phyloP scores from a whole-genome alignment of 495 filamentous ascomycete genomes.

The Penicillium alfredii region DNA sequence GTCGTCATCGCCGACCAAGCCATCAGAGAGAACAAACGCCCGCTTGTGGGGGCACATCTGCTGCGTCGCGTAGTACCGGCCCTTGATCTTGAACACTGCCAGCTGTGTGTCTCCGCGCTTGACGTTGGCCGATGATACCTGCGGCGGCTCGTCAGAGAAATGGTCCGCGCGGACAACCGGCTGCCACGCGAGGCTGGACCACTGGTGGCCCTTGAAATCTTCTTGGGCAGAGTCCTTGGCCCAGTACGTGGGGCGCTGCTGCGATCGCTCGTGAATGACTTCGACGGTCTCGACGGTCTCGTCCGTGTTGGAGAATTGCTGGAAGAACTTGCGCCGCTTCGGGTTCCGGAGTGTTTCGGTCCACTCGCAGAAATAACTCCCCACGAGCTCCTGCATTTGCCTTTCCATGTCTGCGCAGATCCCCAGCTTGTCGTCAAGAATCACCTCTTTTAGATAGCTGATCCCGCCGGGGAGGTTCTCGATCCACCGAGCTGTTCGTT shows the following conservation, averaged over 20 bases:
- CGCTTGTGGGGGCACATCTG: constrained; percentile 99
- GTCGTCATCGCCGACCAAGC: constrained; percentile 74
- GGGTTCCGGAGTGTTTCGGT: constrained; percentile 74
- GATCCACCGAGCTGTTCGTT: constrained; percentile 90
- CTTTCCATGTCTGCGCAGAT: constrained; percentile 80
- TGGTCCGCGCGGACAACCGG: constrained; percentile 69
- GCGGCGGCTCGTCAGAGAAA: constrained; percentile 64
- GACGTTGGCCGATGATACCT: constrained; percentile 61
- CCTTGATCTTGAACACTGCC: constrained; percentile 81
- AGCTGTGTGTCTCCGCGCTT: constrained; percentile 91
- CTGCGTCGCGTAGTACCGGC: constrained; percentile 82
- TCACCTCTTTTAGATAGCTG: constrained; percentile 73
- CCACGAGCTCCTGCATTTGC: constrained; percentile 86
- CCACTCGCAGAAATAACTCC: constrained; percentile 94
- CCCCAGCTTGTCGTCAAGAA: constrained; percentile 84
- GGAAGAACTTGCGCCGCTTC: constrained; percentile 63
- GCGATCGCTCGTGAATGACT: constrained; percentile 65
- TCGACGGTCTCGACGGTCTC: constrained; percentile 69
- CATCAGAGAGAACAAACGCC: constrained; percentile 83
- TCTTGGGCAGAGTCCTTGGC: constrained; percentile 68
- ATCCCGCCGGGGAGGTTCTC: constrained; percentile 85
- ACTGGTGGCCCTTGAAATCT: constrained; percentile 64
- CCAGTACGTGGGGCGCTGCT: constrained; percentile 80
- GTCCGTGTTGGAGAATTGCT: constrained; percentile 81
- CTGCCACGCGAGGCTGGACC: constrained; percentile 67